phyloP scores from a whole-genome alignment of 1,284 basidiomycete species.

The Rhodotorula sp. region DNA sequence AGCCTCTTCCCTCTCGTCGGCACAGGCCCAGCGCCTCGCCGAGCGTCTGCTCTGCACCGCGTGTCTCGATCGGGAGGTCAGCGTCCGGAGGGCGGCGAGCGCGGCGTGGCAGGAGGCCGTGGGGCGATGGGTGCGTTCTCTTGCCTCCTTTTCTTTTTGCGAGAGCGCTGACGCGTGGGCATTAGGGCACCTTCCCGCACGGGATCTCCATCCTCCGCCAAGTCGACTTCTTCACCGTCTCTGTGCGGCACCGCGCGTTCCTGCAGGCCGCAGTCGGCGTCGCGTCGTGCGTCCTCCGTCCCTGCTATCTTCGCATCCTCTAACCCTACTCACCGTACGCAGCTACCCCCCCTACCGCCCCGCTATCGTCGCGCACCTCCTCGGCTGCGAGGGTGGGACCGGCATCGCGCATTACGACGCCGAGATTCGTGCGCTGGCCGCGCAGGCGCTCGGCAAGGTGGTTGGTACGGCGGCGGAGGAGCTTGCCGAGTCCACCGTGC shows the following conservation, averaged over 20 bases:
- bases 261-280: constrained; percentile 79
- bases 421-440: constrained; percentile 75
- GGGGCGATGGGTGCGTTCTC: constrained; percentile 73
- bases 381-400: constrained; percentile 53
- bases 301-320: constrained; percentile 34
- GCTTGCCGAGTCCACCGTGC: constrained; percentile 60
- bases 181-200: constrained; percentile 80
- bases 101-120: constrained; percentile 98
- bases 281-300: constrained; percentile 65
- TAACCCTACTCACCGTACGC: background rate
- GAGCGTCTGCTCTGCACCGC: constrained; percentile 73
- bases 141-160: constrained; percentile 3
- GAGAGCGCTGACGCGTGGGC: background rate
- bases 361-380: constrained; percentile 71
- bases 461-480: constrained; percentile 60
- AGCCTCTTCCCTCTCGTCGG: constrained; percentile 56
- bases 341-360: constrained; percentile 67
- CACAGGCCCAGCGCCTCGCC: constrained; percentile 69
- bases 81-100: constrained; percentile 93
- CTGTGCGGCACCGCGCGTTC: constrained; percentile 80
- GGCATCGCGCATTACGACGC: constrained; percentile 88
- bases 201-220: constrained; percentile 90
- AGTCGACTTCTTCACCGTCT: constrained; percentile 93
- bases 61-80: constrained; percentile 88
- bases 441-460: constrained; percentile 70